phyloP scores from a whole-genome alignment of 176 grass and related monocot species.

The Rhipidocladum racemiflorum region DNA sequence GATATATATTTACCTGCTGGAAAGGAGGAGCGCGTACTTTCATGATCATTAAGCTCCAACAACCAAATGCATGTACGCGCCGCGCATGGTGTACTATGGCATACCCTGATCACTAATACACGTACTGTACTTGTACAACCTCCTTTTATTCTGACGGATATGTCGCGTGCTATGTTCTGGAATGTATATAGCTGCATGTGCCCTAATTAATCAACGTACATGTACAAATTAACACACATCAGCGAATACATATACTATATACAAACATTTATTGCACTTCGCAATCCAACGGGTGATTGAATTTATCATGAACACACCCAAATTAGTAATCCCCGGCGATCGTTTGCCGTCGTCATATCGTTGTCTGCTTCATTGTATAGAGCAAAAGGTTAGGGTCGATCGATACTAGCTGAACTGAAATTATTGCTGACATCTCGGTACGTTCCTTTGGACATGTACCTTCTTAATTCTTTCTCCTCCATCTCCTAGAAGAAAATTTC shows the following conservation, averaged over 20 bases:
- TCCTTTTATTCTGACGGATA: conserved; percentile 24
- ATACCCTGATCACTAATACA: conserved; percentile 24
- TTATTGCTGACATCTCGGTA: conserved; percentile 24
- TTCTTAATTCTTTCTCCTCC: neutral
- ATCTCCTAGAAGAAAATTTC: neutral
- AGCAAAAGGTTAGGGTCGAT: neutral
- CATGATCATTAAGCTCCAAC: conserved; percentile 20
- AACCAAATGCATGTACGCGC: conserved; percentile 15
- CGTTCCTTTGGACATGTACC: neutral
- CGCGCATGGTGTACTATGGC: conserved; percentile 3
- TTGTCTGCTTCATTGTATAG: neutral
- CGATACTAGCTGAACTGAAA: neutral
- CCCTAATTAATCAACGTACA: neutral
- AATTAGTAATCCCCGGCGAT: neutral
- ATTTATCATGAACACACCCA: neutral
- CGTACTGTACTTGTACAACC: conserved; percentile 11
- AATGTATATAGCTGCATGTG: neutral
- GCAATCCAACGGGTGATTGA: neutral
- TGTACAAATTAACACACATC: neutral
- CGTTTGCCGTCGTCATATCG: conserved; percentile 25
- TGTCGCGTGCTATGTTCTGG: neutral
- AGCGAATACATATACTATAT: neutral
- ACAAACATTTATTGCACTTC: conserved; percentile 2
- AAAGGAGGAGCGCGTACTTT: neutral
- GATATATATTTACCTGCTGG: neutral